phyloP scores from a whole-genome alignment of 2,329 filamentous ascomycete species.

The Conoideocrella luteorostrata region DNA sequence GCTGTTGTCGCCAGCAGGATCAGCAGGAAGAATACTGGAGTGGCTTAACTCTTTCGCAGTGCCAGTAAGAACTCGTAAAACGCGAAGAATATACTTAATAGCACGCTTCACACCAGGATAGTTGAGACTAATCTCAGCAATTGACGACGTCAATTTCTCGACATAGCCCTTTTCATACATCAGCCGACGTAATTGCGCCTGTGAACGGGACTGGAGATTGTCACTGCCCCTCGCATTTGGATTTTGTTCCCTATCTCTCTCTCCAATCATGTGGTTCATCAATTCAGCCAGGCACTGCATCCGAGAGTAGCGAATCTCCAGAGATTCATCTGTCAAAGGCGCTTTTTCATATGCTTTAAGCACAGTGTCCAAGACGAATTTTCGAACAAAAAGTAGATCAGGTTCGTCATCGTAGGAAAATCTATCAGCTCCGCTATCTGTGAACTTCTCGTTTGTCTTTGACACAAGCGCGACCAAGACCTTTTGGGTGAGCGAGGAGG shows the following conservation, averaged over 20 bases:
- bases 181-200: conserved; percentile 79
- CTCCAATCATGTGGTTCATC: conserved; percentile 86
- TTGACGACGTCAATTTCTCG: conserved; percentile 78
- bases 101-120: conserved; percentile 89
- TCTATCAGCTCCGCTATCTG: conserved; percentile 49
- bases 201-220: conserved; percentile 47
- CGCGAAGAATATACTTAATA: conserved; percentile 91
- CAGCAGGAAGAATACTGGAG: conserved; percentile 64
- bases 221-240: conserved; percentile 34
- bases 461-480: conserved; percentile 81
- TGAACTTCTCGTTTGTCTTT: conserved; percentile 73
- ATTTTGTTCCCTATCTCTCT: conserved; percentile 59
- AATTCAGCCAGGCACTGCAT: conserved; percentile 84
- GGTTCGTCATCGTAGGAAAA: conserved; percentile 70
- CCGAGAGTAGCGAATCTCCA: conserved; percentile 81
- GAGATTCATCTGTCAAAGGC: conserved; percentile 66
- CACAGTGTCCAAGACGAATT: conserved; percentile 90
- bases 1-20: conserved; percentile 58
- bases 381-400: conserved; percentile 85
- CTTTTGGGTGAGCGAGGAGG: conserved; percentile 78
- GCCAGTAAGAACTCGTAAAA: conserved; percentile 78
- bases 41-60: conserved; percentile 83
- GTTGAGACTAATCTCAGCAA: conserved; percentile 92
- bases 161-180: conserved; percentile 99
- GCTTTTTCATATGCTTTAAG: conserved; percentile 90